These are phyloP conservation scores for Ustilago vetiveriae DNA, from an alignment of 1,284 basidiomycete genomes.

Conservation along the genomic window DNA sequence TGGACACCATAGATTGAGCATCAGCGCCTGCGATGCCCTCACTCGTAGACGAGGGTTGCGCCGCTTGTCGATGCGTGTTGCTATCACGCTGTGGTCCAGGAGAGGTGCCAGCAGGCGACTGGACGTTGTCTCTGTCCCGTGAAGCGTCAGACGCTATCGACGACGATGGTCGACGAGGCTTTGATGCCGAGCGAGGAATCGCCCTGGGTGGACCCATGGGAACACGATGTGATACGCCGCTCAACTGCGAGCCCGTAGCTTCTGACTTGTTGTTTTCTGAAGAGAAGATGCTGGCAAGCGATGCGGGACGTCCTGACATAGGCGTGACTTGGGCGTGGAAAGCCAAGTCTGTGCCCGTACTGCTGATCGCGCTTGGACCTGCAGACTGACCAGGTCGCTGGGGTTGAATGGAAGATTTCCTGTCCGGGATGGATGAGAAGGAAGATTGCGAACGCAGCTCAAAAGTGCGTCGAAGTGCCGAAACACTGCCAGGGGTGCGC, in stretches of 20 bases:
- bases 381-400: constrained; percentile 9
- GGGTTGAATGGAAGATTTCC: constrained; percentile 35
- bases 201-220: constrained; percentile 6
- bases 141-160: constrained; percentile 2
- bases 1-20: constrained; percentile 33
- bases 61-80: constrained; percentile 11
- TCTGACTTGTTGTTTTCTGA: constrained; percentile 4
- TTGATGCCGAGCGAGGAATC: constrained; percentile 16
- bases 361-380: constrained; percentile 23
- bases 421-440: constrained; percentile 36
- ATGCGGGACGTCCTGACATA: constrained; percentile 43
- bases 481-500: constrained; percentile 25
- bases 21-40: constrained; percentile 22
- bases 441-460: constrained; percentile 43
- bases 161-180: constrained; percentile 4
- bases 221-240: neutral
- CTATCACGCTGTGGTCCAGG: neutral
- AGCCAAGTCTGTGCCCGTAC: constrained; percentile 32
- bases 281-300: constrained; percentile 53
- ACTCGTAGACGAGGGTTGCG: constrained; percentile 20
- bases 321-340: constrained; percentile 51
- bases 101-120: constrained; percentile 3
- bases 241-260: constrained; percentile 7
- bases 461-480: constrained; percentile 24
- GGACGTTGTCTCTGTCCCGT: neutral